phyloP scores from a whole-genome alignment of 1,284 basidiomycete species.

The Ceratobasidium sp. region DNA sequence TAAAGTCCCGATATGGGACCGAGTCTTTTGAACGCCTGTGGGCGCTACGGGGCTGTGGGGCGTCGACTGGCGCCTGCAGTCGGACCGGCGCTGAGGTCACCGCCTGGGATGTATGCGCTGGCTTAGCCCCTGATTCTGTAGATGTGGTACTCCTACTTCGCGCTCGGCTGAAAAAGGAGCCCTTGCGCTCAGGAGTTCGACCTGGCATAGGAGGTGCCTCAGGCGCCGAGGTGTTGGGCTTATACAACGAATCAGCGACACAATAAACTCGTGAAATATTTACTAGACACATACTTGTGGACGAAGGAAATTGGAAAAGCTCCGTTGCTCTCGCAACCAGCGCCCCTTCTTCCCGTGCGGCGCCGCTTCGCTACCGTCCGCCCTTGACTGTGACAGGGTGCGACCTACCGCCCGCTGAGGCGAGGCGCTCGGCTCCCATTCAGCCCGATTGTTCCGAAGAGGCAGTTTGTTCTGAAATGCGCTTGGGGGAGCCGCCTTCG shows the following conservation, averaged over 20 bases:
- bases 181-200: conserved; percentile 24
- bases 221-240: conserved; percentile 9
- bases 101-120: conserved; percentile 26
- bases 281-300: conserved; percentile 6
- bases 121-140: neutral
- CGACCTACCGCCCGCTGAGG: neutral
- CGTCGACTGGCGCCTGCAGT: neutral
- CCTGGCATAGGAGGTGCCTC: conserved; percentile 5
- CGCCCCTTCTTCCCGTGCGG: conserved; percentile 27
- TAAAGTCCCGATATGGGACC: neutral
- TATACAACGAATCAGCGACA: neutral
- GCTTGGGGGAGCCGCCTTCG: neutral
- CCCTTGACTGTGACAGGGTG: conserved; percentile 24
- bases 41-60: neutral
- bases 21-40: neutral
- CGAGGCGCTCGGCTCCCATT: neutral
- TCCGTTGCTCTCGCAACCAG: conserved; percentile 37
- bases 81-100: neutral
- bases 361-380: conserved; percentile 4
- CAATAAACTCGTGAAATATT: neutral
- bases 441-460: conserved; percentile 13
- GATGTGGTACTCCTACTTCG: conserved; percentile 32
- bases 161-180: conserved; percentile 26
- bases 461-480: conserved; percentile 21
- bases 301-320: conserved; percentile 29